A percentile compares a stretch with the other conserved stretches of the same genome.
Evolutionary conservation across 78 protist species (phyloP).

Genomic region (Goniomonas avonlea): DNA sequence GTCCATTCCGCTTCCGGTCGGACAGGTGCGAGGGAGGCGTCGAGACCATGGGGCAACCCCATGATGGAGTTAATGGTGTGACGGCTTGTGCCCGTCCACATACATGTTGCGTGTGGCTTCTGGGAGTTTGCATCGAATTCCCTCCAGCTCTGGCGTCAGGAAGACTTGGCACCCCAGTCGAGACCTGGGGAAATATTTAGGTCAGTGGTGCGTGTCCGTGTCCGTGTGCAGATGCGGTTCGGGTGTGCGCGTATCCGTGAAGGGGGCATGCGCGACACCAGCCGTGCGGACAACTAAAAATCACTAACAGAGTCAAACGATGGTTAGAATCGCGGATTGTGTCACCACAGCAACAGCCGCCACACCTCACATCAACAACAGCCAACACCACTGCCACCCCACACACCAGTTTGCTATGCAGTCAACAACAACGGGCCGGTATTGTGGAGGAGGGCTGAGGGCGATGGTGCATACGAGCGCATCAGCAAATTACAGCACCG

Average conservation of each 20-base stretch:
- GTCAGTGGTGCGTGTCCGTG: no score
- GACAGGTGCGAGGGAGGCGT: no score
- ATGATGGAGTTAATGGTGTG: no score
- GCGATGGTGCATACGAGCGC: not conserved
- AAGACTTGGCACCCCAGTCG: slow-evolving; percentile 77
- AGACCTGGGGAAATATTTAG: no score
- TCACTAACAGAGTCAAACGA: no score
- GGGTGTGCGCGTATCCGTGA: no score
- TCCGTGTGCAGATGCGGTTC: no score
- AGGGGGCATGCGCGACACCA: no score
- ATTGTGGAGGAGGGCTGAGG: not conserved
- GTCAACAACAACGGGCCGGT: not conserved
- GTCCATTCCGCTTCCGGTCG: no score
- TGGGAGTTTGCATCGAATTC: slow-evolving; percentile 59
- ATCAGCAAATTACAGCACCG: not conserved
- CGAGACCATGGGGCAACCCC: no score
- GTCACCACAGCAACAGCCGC: not conserved
- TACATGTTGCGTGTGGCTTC: slow-evolving; percentile 10
- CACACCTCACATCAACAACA: not conserved
- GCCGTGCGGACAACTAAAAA: no score
- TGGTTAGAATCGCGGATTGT: no score
- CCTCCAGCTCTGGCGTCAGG: slow-evolving; percentile 62
- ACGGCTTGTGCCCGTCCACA: slow-evolving; percentile 20
- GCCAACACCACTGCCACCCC: not conserved
- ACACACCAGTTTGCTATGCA: not conserved